Evolutionary conservation across 2,329 filamentous ascomycete genomes (phyloP), one percentile per base, ranked within the genome.

Genomic region (Xylaria hypoxylon): DNA sequence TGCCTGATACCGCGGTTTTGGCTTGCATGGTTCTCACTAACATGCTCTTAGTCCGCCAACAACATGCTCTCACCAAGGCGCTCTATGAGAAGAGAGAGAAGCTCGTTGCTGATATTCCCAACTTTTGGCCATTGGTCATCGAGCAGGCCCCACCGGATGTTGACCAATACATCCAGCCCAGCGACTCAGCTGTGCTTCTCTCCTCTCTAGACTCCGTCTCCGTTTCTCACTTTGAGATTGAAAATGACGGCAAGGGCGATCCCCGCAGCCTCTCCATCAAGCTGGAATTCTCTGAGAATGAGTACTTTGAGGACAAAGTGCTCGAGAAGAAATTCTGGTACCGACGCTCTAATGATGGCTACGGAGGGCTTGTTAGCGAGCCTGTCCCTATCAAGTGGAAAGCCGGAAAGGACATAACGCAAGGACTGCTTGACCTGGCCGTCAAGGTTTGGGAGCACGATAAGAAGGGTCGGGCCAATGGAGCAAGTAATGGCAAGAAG

Each of bases 81-180:
- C 86, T 97, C 68, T 97, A 93, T 83, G 85, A 87, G 74, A 92
- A 92, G 81, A 93, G 95, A 77, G 84, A 87, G 71, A 85, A 87
- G 73, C 80, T 93, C 70, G 83, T 96, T 70, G 80, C 86, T 70
- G 85, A 90, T 76, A 94, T 97, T 76, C 87, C 89, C 73, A 89
- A 92, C 82, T 99, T 98, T 88, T 98, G 96, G 96, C 86, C 92
- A n/a, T 87, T 96, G 65, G 94, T 97, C 64, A 86, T 98, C 78
- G 92, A 97, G 83, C 91, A 94, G 81, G 90, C 92, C 2, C 94
- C 94, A 1, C 85, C 87, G 52, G 93, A 97, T 70, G 87, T 99
- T 73, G 94, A 97, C 81, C 90, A 93, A 80, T 94, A 90, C 84
- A 91, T 98, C 77, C 90, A 93, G 77, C 91, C 93, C 48, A 86